These are phyloP conservation scores for Venturia asperata DNA, from an alignment of 2,329 filamentous ascomycete species.

Conservation along the genomic window DNA sequence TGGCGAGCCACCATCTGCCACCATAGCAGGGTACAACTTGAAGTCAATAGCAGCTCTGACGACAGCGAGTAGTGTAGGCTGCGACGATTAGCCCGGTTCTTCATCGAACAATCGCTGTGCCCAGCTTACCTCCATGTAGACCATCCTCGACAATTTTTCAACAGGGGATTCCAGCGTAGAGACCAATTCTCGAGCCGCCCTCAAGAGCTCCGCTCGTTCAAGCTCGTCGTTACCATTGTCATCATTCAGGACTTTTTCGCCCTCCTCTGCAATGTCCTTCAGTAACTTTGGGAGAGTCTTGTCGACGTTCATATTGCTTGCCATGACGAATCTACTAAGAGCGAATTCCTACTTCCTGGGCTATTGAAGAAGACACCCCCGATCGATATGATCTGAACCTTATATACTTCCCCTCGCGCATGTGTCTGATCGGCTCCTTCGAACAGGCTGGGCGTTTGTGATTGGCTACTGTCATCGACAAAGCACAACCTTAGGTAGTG, in stretches of 20 bases:
- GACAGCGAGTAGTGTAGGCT: slow-evolving; percentile 18
- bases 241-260: background rate
- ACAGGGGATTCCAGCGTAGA: slow-evolving; percentile 18
- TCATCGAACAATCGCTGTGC: background rate
- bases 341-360: too few relatives aligned
- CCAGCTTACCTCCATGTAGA: slow-evolving; percentile 20
- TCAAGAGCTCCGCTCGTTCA: slow-evolving; percentile 16
- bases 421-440: too few relatives aligned
- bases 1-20: slow-evolving; percentile 17
- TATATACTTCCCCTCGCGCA: too few relatives aligned
- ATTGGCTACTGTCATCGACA: too few relatives aligned
- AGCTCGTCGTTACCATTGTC: background rate
- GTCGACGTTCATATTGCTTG: too few relatives aligned
- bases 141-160: slow-evolving; percentile 20
- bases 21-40: slow-evolving; percentile 18
- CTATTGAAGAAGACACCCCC: too few relatives aligned
- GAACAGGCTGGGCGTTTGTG: too few relatives aligned
- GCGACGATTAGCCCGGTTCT: background rate
- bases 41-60: slow-evolving; percentile 17
- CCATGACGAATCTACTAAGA: too few relatives aligned
- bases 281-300: too few relatives aligned
- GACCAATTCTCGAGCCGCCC: slow-evolving; percentile 20
- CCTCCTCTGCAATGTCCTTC: background rate
- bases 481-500: too few relatives aligned
- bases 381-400: too few relatives aligned